phyloP scores from a whole-genome alignment of 2,329 filamentous ascomycete species.

The Fusarium sp. region DNA sequence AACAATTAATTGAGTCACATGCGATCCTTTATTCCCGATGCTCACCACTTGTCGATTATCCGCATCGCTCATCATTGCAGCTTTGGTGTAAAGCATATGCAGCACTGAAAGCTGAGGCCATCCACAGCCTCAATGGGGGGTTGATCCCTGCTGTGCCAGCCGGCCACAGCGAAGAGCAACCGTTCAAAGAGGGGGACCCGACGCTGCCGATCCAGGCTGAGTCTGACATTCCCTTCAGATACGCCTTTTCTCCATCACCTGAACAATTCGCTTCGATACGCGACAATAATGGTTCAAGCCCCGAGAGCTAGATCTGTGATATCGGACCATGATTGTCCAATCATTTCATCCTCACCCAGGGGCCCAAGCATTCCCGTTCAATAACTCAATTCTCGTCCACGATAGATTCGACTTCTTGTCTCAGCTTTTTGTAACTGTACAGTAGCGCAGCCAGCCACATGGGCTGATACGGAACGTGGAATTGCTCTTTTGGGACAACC shows the following conservation, averaged over 20 bases:
- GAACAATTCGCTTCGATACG: neutral
- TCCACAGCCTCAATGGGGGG: neutral
- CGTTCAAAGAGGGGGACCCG: neutral
- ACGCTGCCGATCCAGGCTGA: neutral
- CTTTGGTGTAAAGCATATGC: neutral
- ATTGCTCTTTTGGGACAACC: neutral
- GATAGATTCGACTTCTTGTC: neutral
- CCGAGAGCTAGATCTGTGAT: neutral
- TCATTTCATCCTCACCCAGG: neutral
- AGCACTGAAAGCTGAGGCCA: neutral
- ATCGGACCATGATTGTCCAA: neutral
- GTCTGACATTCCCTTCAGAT: neutral
- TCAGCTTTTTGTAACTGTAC: neutral
- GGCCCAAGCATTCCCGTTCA: neutral
- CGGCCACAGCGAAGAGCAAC: neutral
- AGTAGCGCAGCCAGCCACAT: slow-evolving; percentile 22
- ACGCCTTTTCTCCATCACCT: neutral
- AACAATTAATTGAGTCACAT: neutral
- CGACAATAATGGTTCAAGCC: neutral
- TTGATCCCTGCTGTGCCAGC: neutral
- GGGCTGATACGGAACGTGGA: slow-evolving; percentile 8
- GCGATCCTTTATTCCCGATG: neutral
- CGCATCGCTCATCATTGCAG: neutral
- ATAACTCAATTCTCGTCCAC: neutral
- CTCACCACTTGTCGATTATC: neutral